Conservation (phyloP, 371 early-diverging fungal genomes). For the Coelomomyces lativittatus region DNA sequence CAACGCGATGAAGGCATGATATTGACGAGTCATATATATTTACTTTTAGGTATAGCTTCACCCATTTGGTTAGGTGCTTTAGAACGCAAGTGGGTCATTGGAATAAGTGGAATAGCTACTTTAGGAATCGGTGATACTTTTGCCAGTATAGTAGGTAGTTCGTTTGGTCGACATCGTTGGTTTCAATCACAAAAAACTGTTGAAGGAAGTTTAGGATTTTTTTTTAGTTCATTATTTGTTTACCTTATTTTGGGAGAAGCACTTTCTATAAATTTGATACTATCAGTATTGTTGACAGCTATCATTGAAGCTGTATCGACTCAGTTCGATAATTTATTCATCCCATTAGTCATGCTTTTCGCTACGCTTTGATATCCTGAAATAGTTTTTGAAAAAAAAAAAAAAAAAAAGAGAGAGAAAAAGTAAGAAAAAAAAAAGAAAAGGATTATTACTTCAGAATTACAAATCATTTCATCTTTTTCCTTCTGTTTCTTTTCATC, state of each 20-base stretch:
- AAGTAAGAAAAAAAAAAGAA: too few species aligned
- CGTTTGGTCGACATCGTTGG: background rate
- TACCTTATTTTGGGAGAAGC: background rate
- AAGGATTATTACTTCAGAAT: too few species aligned
- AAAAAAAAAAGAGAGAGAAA: too few species aligned
- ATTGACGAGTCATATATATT: background rate
- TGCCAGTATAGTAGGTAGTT: background rate
- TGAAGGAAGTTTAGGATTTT: background rate
- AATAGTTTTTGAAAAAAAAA: too few species aligned
- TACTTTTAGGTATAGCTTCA: background rate
- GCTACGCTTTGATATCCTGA: too few species aligned
- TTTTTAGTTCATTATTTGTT: background rate
- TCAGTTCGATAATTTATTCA: slow-evolving; percentile 3
- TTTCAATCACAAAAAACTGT: background rate
- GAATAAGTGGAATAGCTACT: background rate
- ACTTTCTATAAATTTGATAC: background rate
- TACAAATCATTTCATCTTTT: too few species aligned
- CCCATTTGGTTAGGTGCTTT: slow-evolving; percentile 1
- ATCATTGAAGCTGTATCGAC: background rate
- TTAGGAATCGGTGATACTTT: background rate
- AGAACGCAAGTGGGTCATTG: background rate
- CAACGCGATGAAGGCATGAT: background rate
- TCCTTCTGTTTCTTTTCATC: too few species aligned
- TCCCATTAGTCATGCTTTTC: slow-evolving; percentile 2
- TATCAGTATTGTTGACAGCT: background rate